Conservation (phyloP, 208 protist species). For the Trypanosoma boissoni region DNA sequence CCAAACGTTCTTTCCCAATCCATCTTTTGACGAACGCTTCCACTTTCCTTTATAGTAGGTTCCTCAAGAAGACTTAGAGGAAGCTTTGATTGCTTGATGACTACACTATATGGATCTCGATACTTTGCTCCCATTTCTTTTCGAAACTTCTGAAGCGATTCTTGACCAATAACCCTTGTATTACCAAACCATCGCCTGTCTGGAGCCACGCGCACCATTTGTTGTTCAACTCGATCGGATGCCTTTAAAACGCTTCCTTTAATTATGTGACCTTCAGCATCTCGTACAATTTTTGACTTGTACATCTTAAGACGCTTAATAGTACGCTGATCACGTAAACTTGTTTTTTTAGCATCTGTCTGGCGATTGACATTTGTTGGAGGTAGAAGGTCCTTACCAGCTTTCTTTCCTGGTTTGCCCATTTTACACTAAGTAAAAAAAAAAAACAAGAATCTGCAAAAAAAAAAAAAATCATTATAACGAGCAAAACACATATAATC, state of each 20-base stretch:
- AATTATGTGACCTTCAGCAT: slow-evolving; percentile 91
- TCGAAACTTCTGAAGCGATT: slow-evolving; percentile 95
- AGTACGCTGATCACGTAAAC: slow-evolving; percentile 77
- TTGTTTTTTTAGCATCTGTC: slow-evolving; percentile 78
- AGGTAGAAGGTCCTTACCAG: slow-evolving; percentile 79
- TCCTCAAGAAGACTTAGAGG: slow-evolving; percentile 95
- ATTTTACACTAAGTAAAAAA: slow-evolving; percentile 37
- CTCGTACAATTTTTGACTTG: slow-evolving; percentile 83
- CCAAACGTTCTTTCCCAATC: slow-evolving; percentile 96
- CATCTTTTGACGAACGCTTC: slow-evolving; percentile 93
- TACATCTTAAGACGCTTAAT: slow-evolving; percentile 92
- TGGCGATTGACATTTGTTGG: slow-evolving; percentile 82
- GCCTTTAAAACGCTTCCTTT: slow-evolving; percentile 87
- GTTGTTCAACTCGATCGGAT: slow-evolving; percentile 77
- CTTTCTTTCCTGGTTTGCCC: slow-evolving; percentile 90
- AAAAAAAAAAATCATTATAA: background rate
- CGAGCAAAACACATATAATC: background rate
- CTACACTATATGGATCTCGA: slow-evolving; percentile 97
- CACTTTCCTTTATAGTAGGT: slow-evolving; percentile 58
- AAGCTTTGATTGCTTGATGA: slow-evolving; percentile 97
- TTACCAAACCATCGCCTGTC: slow-evolving; percentile 98
- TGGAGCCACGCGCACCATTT: slow-evolving; percentile 93
- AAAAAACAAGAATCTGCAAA: slow-evolving; percentile 18
- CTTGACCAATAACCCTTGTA: slow-evolving; percentile 95
- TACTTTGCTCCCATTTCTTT: slow-evolving; percentile 94